Evolutionary conservation across 2,329 filamentous ascomycete genomes (phyloP).

Genomic region (Septoria petroselini): DNA sequence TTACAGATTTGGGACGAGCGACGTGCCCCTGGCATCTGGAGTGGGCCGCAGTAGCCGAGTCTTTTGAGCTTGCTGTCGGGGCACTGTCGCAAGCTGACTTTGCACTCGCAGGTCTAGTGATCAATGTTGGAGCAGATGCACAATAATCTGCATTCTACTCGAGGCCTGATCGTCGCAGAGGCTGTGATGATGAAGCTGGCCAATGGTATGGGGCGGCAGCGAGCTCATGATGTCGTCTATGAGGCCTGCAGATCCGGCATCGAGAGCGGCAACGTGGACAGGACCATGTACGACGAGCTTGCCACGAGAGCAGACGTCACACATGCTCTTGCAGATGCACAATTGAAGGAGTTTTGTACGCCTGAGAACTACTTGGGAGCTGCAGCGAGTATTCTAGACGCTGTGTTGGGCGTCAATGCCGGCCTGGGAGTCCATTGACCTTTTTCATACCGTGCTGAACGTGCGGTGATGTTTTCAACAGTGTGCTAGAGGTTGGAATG

Average conservation of each 20-base stretch:
- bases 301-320: conserved; percentile 22
- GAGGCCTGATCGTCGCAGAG: conserved; percentile 39
- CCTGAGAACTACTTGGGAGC: conserved; percentile 31
- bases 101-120: conserved; percentile 31
- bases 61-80: conserved; percentile 30
- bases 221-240: conserved; percentile 40
- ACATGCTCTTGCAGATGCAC: conserved; percentile 16
- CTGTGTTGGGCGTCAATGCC: conserved; percentile 5
- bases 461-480: too few species aligned
- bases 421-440: not conserved
- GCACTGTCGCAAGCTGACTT: conserved; percentile 31
- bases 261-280: conserved; percentile 17
- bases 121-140: conserved; percentile 32
- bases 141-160: conserved; percentile 35
- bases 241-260: conserved; percentile 35
- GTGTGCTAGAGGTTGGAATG: too few species aligned
- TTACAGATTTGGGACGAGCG: conserved; percentile 36
- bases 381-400: conserved; percentile 28
- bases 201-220: conserved; percentile 36
- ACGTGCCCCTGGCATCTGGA: conserved; percentile 37
- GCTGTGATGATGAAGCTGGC: conserved; percentile 43
- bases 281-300: conserved; percentile 21
- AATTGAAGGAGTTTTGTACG: conserved; percentile 29
- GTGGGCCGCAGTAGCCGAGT: conserved; percentile 36
- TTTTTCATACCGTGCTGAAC: too few species aligned